Conservation (phyloP, 192 early-diverging fungal species). For the Entrophospora sp. region DNA sequence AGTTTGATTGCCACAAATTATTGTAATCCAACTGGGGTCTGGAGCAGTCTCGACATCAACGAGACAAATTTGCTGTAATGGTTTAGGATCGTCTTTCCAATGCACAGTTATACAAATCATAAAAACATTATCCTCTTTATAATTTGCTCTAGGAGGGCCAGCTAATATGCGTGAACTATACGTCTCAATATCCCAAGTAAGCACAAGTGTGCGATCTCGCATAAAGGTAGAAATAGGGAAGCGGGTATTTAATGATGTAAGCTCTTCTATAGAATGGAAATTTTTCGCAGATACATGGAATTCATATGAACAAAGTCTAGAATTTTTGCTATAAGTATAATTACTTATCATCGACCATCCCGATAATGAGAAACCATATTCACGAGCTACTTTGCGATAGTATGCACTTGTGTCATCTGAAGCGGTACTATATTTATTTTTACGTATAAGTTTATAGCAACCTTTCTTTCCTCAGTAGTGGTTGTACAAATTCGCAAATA, state of each 20-base stretch:
- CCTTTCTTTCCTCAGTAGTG: background rate
- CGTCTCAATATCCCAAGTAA: no score
- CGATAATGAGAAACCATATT: background rate
- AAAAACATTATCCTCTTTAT: background rate
- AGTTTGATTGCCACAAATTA: background rate
- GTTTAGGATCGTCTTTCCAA: background rate
- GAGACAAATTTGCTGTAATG: slow-evolving; percentile 2
- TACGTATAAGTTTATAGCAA: background rate
- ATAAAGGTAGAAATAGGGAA: background rate
- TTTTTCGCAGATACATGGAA: background rate
- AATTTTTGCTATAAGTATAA: background rate
- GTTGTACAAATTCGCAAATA: background rate
- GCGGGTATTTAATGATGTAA: background rate
- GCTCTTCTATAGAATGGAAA: background rate
- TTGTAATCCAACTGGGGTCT: slow-evolving; percentile 2
- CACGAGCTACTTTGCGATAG: background rate
- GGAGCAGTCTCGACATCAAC: no score
- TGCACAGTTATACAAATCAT: slow-evolving; percentile 8
- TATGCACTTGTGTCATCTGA: background rate
- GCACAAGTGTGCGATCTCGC: background rate
- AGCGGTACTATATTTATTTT: background rate
- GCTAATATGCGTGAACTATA: background rate
- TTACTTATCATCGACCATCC: background rate
- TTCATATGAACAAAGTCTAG: background rate
- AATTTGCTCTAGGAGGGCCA: background rate